phyloP scores from a whole-genome alignment of 352 stramenopile species.

The Phytophthora cactorum region DNA sequence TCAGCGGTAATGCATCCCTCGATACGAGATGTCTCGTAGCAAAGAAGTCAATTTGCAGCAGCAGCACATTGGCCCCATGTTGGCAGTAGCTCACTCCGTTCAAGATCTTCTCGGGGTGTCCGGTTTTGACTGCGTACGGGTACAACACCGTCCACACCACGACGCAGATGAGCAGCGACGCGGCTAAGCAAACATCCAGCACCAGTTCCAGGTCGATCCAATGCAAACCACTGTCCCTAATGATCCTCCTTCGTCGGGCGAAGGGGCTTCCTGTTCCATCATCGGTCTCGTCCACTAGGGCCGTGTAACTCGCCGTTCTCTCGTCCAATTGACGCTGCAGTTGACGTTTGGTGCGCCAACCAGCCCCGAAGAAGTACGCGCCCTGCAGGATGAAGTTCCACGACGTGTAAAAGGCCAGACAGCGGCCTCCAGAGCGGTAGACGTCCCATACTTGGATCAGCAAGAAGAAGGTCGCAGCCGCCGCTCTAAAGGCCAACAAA shows the following conservation, averaged over 20 bases:
- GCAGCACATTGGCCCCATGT: slow-evolving; percentile 72
- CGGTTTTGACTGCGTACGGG: slow-evolving; percentile 57
- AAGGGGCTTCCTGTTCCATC: slow-evolving; percentile 38
- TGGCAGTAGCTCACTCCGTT: slow-evolving; percentile 86
- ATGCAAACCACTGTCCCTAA: slow-evolving; percentile 27
- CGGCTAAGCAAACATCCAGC: slow-evolving; percentile 71
- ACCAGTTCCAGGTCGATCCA: slow-evolving; percentile 70
- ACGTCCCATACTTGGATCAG: slow-evolving; percentile 68
- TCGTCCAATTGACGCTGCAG: slow-evolving; percentile 32
- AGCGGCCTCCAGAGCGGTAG: slow-evolving; percentile 51
- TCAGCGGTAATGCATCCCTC: slow-evolving; percentile 57
- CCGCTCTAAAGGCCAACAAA: slow-evolving; percentile 49
- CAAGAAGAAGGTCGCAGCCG: slow-evolving; percentile 55
- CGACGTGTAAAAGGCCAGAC: slow-evolving; percentile 83
- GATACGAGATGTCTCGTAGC: slow-evolving; percentile 60
- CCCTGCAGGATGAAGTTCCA: slow-evolving; percentile 87
- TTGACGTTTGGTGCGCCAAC: slow-evolving; percentile 34
- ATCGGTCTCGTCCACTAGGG: slow-evolving; percentile 43
- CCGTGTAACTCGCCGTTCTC: slow-evolving; percentile 37
- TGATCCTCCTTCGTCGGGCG: slow-evolving; percentile 13
- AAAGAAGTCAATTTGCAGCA: slow-evolving; percentile 75
- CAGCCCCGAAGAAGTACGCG: slow-evolving; percentile 57
- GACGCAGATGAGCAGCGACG: slow-evolving; percentile 68
- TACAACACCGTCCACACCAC: slow-evolving; percentile 84
- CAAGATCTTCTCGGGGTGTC: slow-evolving; percentile 60